Conservation (phyloP, 73 alveolate genomes). For the Paramecium biaurelia region DNA sequence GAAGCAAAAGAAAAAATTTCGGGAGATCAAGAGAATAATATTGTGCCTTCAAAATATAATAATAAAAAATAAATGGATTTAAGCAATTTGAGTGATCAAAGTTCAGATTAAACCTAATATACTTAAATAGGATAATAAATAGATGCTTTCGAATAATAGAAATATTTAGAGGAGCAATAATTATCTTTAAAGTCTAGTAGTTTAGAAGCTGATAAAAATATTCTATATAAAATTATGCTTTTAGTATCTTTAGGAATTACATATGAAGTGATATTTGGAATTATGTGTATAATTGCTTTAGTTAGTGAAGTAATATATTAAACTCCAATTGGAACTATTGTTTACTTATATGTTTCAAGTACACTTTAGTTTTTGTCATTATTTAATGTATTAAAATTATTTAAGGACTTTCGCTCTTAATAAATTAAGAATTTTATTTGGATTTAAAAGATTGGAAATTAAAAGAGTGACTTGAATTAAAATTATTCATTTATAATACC, state of each 20-base stretch:
- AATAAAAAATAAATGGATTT: not conserved
- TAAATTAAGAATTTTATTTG: slow-evolving; percentile 6
- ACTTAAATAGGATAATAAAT: not conserved
- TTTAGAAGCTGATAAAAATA: not conserved
- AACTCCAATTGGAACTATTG: not conserved
- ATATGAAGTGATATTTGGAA: not conserved
- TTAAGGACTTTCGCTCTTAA: not conserved
- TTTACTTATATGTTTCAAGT: not conserved
- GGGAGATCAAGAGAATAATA: not conserved
- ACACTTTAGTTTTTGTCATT: not conserved
- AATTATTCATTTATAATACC: slow-evolving; percentile 14
- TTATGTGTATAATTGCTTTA: not conserved
- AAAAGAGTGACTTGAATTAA: not conserved
- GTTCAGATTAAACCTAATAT: not conserved
- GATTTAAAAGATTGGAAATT: not conserved
- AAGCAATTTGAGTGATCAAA: not conserved
- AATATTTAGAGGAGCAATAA: not conserved
- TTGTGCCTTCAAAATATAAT: not conserved
- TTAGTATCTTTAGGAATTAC: not conserved
- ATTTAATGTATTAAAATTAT: not conserved
- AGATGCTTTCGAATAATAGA: not conserved
- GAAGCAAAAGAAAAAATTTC: not conserved
- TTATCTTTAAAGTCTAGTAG: not conserved
- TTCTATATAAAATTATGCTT: not conserved
- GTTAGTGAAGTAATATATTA: not conserved